Base-by-base conservation (phyloP, 2,329 filamentous ascomycete species). In the Xylaria digitata region DNA sequence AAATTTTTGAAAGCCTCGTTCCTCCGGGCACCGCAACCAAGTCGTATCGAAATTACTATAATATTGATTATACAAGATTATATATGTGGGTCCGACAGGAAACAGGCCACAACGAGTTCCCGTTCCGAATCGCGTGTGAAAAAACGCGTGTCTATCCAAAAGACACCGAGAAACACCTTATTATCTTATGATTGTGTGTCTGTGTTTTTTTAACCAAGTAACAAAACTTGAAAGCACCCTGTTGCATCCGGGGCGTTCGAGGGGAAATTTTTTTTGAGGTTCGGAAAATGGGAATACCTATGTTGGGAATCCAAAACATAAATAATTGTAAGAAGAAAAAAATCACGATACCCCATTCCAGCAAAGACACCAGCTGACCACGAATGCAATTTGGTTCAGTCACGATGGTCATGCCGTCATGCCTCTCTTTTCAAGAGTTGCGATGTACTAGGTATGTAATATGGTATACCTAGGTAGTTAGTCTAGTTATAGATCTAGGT, bases 321-420 rank as follows among this genome's bases (percentile, higher is more conserved):
- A 56, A 48, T 23, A 26, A 42, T 50, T 17, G 17, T 23, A n/a
- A 26, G 5, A 26, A 26, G 26, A 26, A 26, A 26, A n/a, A 26
- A 26, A 37, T 21, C 19, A 26, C 19, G 42, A 49, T 43, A 15
- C 26, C 26, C 23, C 32, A 56, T 56, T 63, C 45, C 23, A 58
- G 19, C 8, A n/a, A 52, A 26, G 34, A 42, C 45, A 58, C n/a
- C 34, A 26, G 34, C 45, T 63, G 34, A 63, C 60, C 13, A 42
- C 26, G 23, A 45, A 23, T 52, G 45, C 23, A 15, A 49, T 59
- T 40, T 32, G 49, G 43, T 26, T 45, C n/a, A 23, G 21, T 61
- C 49, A 54, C 23, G 42, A 46, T 55, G 42, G 26, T n/a, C 23
- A 62, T 62, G 50, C 52, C 50, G 50, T 49, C 50, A 62, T 55